phyloP scores from a whole-genome alignment of 2,329 filamentous ascomycete genomes.

The Leptographium lundbergii region DNA sequence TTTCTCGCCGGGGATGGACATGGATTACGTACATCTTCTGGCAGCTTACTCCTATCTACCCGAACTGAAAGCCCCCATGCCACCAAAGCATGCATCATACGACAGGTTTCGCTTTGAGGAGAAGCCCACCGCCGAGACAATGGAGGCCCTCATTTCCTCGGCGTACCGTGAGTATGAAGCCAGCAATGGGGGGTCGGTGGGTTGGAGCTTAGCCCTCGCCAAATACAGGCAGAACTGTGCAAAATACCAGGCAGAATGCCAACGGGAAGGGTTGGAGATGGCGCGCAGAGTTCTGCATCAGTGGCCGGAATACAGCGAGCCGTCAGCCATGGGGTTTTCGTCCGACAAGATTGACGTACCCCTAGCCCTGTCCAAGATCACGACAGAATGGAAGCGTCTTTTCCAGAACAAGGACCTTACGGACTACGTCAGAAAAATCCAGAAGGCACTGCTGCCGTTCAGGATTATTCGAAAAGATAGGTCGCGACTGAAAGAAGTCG shows the following conservation, averaged over 20 bases:
- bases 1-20: constrained; percentile 15
- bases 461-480: neutral
- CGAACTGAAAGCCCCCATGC: constrained; percentile 22
- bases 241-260: neutral
- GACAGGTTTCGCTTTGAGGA: constrained; percentile 3
- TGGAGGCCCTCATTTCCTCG: neutral
- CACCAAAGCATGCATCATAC: constrained; percentile 13
- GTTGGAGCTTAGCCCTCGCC: neutral
- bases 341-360: constrained; percentile 22
- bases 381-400: constrained; percentile 33
- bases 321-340: neutral
- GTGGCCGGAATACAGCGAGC: neutral
- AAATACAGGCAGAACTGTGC: neutral
- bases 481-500: neutral
- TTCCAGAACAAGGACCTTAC: constrained; percentile 35
- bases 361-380: constrained; percentile 25
- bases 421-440: constrained; percentile 21
- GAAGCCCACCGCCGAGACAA: neutral
- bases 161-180: neutral
- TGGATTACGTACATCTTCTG: constrained; percentile 20
- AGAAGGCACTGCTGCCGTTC: neutral
- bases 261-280: neutral
- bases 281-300: neutral
- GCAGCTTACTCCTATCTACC: constrained; percentile 29
- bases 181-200: no score